Conservation (phyloP, 1,284 basidiomycete genomes). For the Butyriboletus appendiculatus region DNA sequence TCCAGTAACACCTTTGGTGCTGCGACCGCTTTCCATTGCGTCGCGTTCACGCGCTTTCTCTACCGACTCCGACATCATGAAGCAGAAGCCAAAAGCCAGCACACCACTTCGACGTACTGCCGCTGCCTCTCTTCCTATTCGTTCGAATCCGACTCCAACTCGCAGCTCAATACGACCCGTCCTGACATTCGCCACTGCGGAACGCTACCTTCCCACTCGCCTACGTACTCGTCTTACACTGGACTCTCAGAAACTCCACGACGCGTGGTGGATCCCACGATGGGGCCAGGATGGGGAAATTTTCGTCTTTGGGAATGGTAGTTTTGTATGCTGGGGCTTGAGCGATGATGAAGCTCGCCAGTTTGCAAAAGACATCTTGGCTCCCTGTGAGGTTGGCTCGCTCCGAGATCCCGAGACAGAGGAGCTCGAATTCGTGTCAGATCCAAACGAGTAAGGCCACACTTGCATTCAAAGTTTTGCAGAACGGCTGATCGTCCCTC, state of each 20-base stretch:
- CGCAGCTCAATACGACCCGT: slow-evolving; percentile 72
- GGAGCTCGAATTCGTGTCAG: slow-evolving; percentile 88
- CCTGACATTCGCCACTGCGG: slow-evolving; percentile 75
- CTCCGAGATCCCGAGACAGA: slow-evolving; percentile 80
- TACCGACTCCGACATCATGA: slow-evolving; percentile 32
- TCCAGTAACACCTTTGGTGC: not conserved
- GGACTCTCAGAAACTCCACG: slow-evolving; percentile 60
- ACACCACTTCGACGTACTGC: slow-evolving; percentile 70
- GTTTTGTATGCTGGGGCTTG: slow-evolving; percentile 87
- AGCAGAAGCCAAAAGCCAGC: slow-evolving; percentile 70
- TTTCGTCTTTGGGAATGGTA: slow-evolving; percentile 85
- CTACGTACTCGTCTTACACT: slow-evolving; percentile 55
- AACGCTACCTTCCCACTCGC: slow-evolving; percentile 65
- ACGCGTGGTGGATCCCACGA: slow-evolving; percentile 77
- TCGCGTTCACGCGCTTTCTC: slow-evolving; percentile 18
- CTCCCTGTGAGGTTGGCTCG: slow-evolving; percentile 57
- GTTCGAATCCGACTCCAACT: slow-evolving; percentile 77
- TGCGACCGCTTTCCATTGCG: not conserved
- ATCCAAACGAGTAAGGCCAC: slow-evolving; percentile 65
- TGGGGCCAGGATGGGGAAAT: slow-evolving; percentile 82
- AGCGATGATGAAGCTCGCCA: slow-evolving; percentile 73
- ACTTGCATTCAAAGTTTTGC: not conserved
- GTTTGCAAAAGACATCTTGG: slow-evolving; percentile 68
- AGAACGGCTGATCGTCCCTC: slow-evolving; percentile 6
- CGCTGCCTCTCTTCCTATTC: slow-evolving; percentile 75